Conservation (phyloP, 2,329 filamentous ascomycete species). For the Fusarium papillatum region DNA sequence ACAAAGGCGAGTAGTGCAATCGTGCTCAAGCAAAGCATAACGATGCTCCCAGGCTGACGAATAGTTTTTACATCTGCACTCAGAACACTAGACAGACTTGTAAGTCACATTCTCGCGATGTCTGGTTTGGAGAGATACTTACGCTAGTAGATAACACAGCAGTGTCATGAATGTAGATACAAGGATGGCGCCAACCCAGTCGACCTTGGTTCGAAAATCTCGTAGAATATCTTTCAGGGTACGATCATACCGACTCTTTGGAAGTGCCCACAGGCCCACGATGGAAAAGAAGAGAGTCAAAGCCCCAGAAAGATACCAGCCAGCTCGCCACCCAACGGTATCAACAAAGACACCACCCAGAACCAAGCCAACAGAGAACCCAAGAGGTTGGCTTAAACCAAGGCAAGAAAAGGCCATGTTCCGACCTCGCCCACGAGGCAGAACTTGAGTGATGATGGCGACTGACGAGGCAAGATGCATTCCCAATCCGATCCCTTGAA, state of each 20-base stretch:
- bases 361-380: not conserved
- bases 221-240: slow-evolving; percentile 37
- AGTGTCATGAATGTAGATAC: slow-evolving; percentile 54
- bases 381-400: slow-evolving; percentile 55
- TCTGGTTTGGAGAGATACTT: slow-evolving; percentile 56
- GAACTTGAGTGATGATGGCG: slow-evolving; percentile 45
- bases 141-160: slow-evolving; percentile 61
- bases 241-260: slow-evolving; percentile 43
- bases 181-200: slow-evolving; percentile 65
- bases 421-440: slow-evolving; percentile 47
- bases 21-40: slow-evolving; percentile 33
- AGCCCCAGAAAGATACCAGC: not conserved
- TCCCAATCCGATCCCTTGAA: slow-evolving; percentile 51
- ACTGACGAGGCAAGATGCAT: slow-evolving; percentile 51
- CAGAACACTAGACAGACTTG: not conserved
- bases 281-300: not conserved
- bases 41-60: slow-evolving; percentile 45
- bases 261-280: not conserved
- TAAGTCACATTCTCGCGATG: not conserved
- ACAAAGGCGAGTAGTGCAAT: slow-evolving; percentile 61
- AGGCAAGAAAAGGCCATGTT: slow-evolving; percentile 57
- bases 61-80: not conserved
- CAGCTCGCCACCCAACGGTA: not conserved
- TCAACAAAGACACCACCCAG: not conserved
- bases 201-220: slow-evolving; percentile 55